Percentiles rank a stretch among this genome's conserved stretches.
These are phyloP conservation scores for Manihot esculenta DNA, from an alignment of 441 rosid genomes.

Conservation along the genomic window DNA sequence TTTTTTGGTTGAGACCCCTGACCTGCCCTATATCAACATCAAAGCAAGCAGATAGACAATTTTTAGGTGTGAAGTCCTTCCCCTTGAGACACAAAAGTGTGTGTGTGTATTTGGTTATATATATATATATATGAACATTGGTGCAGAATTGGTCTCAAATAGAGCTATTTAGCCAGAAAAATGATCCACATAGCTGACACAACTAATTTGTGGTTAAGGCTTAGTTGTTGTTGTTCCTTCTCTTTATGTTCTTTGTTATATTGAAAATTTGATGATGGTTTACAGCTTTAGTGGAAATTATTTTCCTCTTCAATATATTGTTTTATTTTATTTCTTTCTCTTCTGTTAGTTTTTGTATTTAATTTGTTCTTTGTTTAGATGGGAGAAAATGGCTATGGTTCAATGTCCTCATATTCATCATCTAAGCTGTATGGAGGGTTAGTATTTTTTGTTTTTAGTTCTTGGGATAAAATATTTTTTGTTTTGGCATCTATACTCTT, in stretches of 20 bases:
- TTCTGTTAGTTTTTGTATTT: conserved; percentile 3
- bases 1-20: background rate
- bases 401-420: conserved; percentile 67
- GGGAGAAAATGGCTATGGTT: conserved; percentile 66
- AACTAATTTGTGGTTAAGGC: too few relatives aligned
- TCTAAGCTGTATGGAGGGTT: conserved; percentile 79
- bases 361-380: conserved; percentile 36
- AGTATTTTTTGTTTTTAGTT: conserved; percentile 29
- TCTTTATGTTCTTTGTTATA: background rate
- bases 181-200: too few relatives aligned
- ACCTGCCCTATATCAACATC: background rate
- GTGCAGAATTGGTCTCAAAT: too few relatives aligned
- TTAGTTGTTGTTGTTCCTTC: background rate
- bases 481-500: conserved; percentile 1
- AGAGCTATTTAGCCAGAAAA: too few relatives aligned
- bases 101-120: background rate
- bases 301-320: background rate
- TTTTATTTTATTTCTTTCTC: background rate
- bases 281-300: background rate
- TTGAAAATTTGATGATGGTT: background rate
- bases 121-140: too few relatives aligned
- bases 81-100: background rate
- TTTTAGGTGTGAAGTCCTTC: background rate
- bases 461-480: conserved; percentile 8
- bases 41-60: background rate